Percentiles rank a stretch among this genome's conserved stretches.
phyloP scores from a whole-genome alignment of 495 filamentous ascomycete species.

The Aspergillus biplanus region DNA sequence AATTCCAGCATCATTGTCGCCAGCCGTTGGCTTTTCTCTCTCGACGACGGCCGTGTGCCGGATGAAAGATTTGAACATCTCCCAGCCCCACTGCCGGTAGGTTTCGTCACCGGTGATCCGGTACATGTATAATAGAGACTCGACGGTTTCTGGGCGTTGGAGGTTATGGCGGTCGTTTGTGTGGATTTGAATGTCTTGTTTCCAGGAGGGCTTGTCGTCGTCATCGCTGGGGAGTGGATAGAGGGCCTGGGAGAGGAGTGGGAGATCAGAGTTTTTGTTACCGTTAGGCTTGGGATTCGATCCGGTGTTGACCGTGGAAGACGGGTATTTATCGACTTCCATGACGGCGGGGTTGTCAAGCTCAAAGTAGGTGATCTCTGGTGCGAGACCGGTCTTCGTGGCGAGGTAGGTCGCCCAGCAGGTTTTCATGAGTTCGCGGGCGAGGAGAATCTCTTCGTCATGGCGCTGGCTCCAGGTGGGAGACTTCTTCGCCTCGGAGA shows the following conservation, averaged over 20 bases:
- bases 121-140: conserved; percentile 98
- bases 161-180: conserved; percentile 81
- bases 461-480: conserved; percentile 74
- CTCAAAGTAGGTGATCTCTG: conserved; percentile 90
- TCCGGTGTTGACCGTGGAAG: conserved; percentile 30
- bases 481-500: conserved; percentile 72
- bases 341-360: conserved; percentile 57
- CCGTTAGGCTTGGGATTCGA: conserved; percentile 18
- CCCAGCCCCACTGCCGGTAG: conserved; percentile 97
- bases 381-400: conserved; percentile 84
- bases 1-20: conserved; percentile 17
- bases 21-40: conserved; percentile 29
- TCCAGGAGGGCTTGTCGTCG: conserved; percentile 51
- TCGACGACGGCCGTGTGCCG: conserved; percentile 77
- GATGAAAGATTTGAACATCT: conserved; percentile 93
- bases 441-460: conserved; percentile 84
- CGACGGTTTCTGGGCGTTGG: conserved; percentile 94
- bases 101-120: conserved; percentile 89
- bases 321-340: conserved; percentile 46
- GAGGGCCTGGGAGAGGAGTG: conserved; percentile 39
- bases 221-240: conserved; percentile 19
- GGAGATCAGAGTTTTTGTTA: conserved; percentile 30
- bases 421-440: conserved; percentile 89
- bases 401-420: conserved; percentile 96
- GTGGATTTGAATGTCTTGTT: conserved; percentile 77